Percentiles rank a stretch among this genome's conserved stretches.
These are phyloP conservation scores for Thermothielavioides terrestris DNA, from an alignment of 495 filamentous ascomycete species.

Conservation along the genomic window DNA sequence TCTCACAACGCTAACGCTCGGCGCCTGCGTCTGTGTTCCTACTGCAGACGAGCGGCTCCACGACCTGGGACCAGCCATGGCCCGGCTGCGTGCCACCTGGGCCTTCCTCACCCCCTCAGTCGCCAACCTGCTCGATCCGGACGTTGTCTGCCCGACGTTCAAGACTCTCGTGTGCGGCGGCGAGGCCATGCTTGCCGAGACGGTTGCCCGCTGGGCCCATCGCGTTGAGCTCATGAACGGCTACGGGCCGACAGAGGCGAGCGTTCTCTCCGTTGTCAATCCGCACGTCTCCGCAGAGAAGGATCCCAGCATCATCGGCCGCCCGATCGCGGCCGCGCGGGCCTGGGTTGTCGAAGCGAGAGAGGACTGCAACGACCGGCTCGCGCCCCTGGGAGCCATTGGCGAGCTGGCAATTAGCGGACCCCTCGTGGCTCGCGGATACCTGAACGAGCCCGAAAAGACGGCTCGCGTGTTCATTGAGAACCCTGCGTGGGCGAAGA, in stretches of 20 bases:
- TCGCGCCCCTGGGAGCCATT: slow-evolving; percentile 27
- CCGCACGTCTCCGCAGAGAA: slow-evolving; percentile 5
- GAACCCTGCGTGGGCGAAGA: slow-evolving; percentile 8
- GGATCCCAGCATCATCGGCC: slow-evolving; percentile 16
- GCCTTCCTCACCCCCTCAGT: slow-evolving; percentile 19
- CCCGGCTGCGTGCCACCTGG: slow-evolving; percentile 15
- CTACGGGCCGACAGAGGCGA: slow-evolving; percentile 45
- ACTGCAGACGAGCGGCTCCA: slow-evolving; percentile 42
- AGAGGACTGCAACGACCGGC: slow-evolving; percentile 4
- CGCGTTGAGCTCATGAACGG: slow-evolving; percentile 44
- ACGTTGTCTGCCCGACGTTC: slow-evolving; percentile 14
- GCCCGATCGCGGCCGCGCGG: slow-evolving; percentile 3
- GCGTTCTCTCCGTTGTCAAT: slow-evolving; percentile 14
- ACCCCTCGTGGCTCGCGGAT: slow-evolving; percentile 43
- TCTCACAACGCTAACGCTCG: slow-evolving; percentile 47
- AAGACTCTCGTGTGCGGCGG: slow-evolving; percentile 25
- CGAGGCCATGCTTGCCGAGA: slow-evolving; percentile 20
- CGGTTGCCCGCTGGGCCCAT: slow-evolving; percentile 46
- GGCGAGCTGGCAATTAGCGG: slow-evolving; percentile 49
- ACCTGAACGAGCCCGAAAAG: slow-evolving; percentile 60
- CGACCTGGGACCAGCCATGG: slow-evolving; percentile 19
- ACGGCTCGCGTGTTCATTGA: slow-evolving; percentile 45
- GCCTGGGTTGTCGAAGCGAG: slow-evolving; percentile 18
- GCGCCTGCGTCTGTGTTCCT: slow-evolving; percentile 56
- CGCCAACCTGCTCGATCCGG: slow-evolving; percentile 22